phyloP scores from a whole-genome alignment of 495 filamentous ascomycete species.

The Astrothelium subdiscretum region DNA sequence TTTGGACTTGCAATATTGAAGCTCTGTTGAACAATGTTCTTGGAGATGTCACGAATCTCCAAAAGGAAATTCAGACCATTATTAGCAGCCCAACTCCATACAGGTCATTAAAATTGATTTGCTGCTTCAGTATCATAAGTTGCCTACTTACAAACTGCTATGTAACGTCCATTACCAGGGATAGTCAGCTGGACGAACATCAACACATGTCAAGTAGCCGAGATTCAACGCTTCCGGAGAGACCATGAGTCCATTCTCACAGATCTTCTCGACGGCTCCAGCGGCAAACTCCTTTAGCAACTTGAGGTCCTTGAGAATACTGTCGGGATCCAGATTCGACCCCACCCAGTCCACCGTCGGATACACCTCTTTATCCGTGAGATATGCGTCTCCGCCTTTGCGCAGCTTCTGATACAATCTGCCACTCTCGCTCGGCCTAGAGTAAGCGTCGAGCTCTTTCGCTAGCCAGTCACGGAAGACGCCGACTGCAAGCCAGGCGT shows the following conservation, averaged over 20 bases:
- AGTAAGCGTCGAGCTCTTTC: conserved; percentile 2
- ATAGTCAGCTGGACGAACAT: conserved; percentile 8
- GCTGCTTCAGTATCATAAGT: too few species aligned
- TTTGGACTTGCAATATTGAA: too few species aligned
- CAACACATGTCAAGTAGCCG: conserved; percentile 21
- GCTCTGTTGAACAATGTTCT: too few species aligned
- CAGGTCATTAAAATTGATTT: too few species aligned
- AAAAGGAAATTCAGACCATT: too few species aligned
- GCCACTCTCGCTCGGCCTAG: conserved; percentile 1
- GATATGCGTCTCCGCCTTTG: conserved; percentile 13
- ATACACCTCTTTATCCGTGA: conserved; percentile 12
- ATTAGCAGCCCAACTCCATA: too few species aligned
- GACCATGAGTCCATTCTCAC: conserved; percentile 15
- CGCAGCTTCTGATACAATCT: conserved; percentile 14
- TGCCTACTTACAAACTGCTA: too few species aligned
- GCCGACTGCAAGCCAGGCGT: conserved; percentile 17
- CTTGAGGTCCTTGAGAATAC: conserved; percentile 11
- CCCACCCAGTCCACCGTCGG: not conserved
- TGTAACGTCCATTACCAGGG: too few species aligned
- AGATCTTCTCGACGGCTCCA: conserved; percentile 14
- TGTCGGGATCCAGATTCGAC: conserved; percentile 5
- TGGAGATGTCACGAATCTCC: too few species aligned
- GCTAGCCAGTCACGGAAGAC: conserved; percentile 21
- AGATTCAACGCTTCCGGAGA: conserved; percentile 12
- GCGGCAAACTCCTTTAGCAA: conserved; percentile 17